Evolutionary conservation across 2,329 filamentous ascomycete species (phyloP).

Genomic region (Arachnomyces sp.): DNA sequence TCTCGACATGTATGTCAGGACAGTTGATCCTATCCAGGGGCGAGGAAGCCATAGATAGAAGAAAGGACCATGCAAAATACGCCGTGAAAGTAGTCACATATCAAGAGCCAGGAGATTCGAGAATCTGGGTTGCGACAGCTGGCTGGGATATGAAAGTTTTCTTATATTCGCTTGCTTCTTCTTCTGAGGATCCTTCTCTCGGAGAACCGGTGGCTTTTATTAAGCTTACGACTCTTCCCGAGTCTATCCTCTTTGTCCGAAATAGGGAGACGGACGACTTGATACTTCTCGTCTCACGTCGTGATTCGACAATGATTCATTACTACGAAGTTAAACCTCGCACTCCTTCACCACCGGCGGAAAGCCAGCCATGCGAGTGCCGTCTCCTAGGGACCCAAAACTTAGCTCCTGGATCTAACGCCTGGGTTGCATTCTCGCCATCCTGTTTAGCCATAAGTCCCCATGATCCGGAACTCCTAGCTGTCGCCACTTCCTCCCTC

Average conservation of each 20-base stretch:
- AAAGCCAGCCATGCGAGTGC: slow-evolving; percentile 18
- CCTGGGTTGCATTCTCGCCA: slow-evolving; percentile 59
- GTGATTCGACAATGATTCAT: slow-evolving; percentile 53
- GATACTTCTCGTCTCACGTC: slow-evolving; percentile 47
- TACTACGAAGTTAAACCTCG: slow-evolving; percentile 39
- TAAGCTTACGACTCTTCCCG: slow-evolving; percentile 46
- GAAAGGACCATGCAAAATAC: slow-evolving; percentile 54
- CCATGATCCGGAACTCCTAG: slow-evolving; percentile 46
- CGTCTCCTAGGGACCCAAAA: slow-evolving; percentile 50
- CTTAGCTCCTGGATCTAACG: slow-evolving; percentile 54
- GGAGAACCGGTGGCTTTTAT: slow-evolving; percentile 22
- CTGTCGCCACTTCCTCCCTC: slow-evolving; percentile 53
- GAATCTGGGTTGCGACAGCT: slow-evolving; percentile 46
- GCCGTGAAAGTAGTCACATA: slow-evolving; percentile 44
- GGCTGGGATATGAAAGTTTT: slow-evolving; percentile 54
- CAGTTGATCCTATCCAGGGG: slow-evolving; percentile 44
- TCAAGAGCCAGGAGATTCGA: slow-evolving; percentile 8
- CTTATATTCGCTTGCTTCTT: slow-evolving; percentile 37
- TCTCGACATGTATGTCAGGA: slow-evolving; percentile 55
- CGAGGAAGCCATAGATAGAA: slow-evolving; percentile 37
- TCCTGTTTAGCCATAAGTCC: slow-evolving; percentile 51
- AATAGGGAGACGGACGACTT: slow-evolving; percentile 42
- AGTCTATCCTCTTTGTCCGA: slow-evolving; percentile 47
- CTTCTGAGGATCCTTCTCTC: slow-evolving; percentile 10
- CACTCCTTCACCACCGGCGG: slow-evolving; percentile 1